Evolutionary conservation across 257 asterid species (phyloP).

Genomic region (Primulina tabacum): DNA sequence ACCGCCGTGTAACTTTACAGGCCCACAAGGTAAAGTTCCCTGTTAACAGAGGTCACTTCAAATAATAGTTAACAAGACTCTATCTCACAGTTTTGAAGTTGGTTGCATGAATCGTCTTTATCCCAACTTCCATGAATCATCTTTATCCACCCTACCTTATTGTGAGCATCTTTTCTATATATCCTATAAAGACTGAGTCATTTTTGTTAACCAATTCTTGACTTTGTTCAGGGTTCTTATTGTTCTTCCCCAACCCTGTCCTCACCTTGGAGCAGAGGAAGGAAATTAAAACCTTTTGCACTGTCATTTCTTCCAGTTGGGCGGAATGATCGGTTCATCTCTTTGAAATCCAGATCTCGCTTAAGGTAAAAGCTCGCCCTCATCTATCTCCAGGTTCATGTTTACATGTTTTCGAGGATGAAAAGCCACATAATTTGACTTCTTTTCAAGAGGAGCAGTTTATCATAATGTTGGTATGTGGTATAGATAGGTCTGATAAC

Average conservation of each 20-base stretch:
- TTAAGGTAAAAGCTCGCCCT: slow-evolving; percentile 14
- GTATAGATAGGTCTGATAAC: not conserved
- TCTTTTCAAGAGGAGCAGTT: not conserved
- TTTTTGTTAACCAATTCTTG: not conserved
- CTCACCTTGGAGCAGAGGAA: slow-evolving; percentile 27
- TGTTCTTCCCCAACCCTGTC: slow-evolving; percentile 16
- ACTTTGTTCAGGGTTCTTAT: slow-evolving; percentile 32
- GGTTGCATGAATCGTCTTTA: not conserved
- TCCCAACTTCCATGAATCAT: no score
- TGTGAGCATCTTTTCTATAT: no score
- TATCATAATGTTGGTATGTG: not conserved
- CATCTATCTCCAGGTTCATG: not conserved
- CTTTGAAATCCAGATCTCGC: slow-evolving; percentile 31
- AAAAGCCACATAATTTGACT: not conserved
- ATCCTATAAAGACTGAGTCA: no score
- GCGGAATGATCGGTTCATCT: slow-evolving; percentile 17
- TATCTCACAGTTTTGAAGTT: no score
- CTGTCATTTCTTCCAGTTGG: slow-evolving; percentile 2
- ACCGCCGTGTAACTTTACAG: no score
- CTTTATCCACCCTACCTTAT: no score
- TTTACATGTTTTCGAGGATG: not conserved
- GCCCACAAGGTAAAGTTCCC: no score
- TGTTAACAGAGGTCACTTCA: not conserved
- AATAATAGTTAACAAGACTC: not conserved
- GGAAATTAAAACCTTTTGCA: slow-evolving; percentile 23